A percentile compares a stretch with the other conserved stretches of the same genome.
phyloP scores from a whole-genome alignment of 163 green algal species.

The Chlorella variabilis region DNA sequence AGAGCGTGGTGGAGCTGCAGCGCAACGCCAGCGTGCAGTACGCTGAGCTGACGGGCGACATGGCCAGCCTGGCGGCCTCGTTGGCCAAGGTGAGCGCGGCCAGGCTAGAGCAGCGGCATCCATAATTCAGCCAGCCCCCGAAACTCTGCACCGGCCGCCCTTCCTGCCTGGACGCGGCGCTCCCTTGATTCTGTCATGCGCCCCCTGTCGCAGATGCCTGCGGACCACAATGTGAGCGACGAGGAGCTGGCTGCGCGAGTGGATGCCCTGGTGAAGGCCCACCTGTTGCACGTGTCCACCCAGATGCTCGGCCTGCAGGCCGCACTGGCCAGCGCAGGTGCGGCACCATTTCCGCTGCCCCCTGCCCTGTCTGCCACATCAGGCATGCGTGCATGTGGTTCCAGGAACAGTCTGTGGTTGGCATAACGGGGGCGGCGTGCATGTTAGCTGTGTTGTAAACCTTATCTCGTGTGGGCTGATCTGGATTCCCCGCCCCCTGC shows the following conservation, averaged over 20 bases:
- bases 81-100: conserved; percentile 21
- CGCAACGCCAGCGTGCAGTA: conserved; percentile 32
- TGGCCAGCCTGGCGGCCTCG: conserved; percentile 17
- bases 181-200: too few relatives aligned
- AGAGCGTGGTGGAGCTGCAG: conserved; percentile 49
- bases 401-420: background rate
- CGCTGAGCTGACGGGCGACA: conserved; percentile 28
- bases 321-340: conserved; percentile 27
- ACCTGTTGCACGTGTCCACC: conserved; percentile 15
- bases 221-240: background rate
- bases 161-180: too few relatives aligned
- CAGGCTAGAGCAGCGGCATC: too few relatives aligned
- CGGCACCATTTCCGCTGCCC: background rate
- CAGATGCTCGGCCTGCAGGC: conserved; percentile 28
- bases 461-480: too few relatives aligned
- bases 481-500: too few relatives aligned
- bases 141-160: too few relatives aligned
- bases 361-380: background rate
- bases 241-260: conserved; percentile 17
- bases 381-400: background rate
- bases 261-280: conserved; percentile 24
- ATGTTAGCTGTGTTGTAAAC: too few relatives aligned
- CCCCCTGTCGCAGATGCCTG: background rate
- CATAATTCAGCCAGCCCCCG: too few relatives aligned
- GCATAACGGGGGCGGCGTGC: too few relatives aligned